Conservation (phyloP, 257 asterid species). For the Plantago elongata region DNA sequence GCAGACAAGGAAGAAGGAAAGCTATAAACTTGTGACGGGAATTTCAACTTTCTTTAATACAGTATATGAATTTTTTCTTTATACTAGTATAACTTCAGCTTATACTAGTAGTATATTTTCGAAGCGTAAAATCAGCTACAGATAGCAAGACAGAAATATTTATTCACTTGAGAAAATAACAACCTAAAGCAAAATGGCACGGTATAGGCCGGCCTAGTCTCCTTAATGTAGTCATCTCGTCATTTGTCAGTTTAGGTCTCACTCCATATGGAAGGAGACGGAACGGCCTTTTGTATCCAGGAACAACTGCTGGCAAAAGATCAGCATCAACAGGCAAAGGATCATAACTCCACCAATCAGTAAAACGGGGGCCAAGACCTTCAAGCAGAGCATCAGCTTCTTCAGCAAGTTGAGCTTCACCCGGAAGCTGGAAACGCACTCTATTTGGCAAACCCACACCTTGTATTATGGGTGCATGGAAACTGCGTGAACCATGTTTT, state of each 20-base stretch:
- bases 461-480: slow-evolving; percentile 47
- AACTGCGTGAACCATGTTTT: slow-evolving; percentile 22
- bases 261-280: slow-evolving; percentile 95
- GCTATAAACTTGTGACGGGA: neutral
- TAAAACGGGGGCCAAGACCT: slow-evolving; percentile 94
- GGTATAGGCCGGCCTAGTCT: slow-evolving; percentile 94
- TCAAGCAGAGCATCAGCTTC: slow-evolving; percentile 70
- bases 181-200: slow-evolving; percentile 90
- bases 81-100: too few relatives aligned
- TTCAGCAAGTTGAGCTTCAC: slow-evolving; percentile 78
- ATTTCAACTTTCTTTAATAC: neutral
- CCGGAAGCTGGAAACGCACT: slow-evolving; percentile 90
- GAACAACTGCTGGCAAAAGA: slow-evolving; percentile 84
- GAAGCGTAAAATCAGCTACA: too few relatives aligned
- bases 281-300: slow-evolving; percentile 78
- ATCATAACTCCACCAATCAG: slow-evolving; percentile 96
- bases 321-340: slow-evolving; percentile 97
- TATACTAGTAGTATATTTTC: too few relatives aligned
- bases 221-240: slow-evolving; percentile 76
- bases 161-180: neutral
- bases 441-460: slow-evolving; percentile 86
- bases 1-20: slow-evolving; percentile 24
- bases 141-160: too few relatives aligned
- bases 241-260: slow-evolving; percentile 75
- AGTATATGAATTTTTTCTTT: slow-evolving; percentile 7